These are phyloP conservation scores for Lepidium didymum DNA, from an alignment of 345 rosid genomes.

Conservation along the genomic window DNA sequence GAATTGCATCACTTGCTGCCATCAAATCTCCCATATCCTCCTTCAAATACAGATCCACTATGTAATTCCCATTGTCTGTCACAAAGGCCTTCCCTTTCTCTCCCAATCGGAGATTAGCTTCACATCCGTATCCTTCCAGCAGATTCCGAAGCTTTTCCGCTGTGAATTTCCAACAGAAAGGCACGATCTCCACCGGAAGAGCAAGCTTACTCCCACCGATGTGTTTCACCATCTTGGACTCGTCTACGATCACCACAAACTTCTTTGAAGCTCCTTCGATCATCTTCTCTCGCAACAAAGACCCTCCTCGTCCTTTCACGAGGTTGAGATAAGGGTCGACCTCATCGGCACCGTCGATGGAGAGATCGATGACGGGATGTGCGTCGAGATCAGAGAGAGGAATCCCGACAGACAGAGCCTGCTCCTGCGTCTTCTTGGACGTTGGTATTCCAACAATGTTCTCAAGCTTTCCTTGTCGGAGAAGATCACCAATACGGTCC, in stretches of 20 bases:
- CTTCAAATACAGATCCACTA: slow-evolving; percentile 67
- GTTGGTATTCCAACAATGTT: slow-evolving; percentile 84
- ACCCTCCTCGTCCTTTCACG: slow-evolving; percentile 93
- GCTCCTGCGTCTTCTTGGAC: slow-evolving; percentile 63
- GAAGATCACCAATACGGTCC: slow-evolving; percentile 77
- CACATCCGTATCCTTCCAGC: slow-evolving; percentile 57
- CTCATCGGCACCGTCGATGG: slow-evolving; percentile 98
- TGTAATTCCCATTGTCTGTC: slow-evolving; percentile 79
- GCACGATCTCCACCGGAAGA: slow-evolving; percentile 80
- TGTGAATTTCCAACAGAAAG: slow-evolving; percentile 77
- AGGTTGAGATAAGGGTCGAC: slow-evolving; percentile 73
- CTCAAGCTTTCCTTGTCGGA: slow-evolving; percentile 57
- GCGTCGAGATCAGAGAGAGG: slow-evolving; percentile 78
- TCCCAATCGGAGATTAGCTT: slow-evolving; percentile 34
- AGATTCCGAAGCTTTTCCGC: slow-evolving; percentile 41
- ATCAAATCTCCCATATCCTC: slow-evolving; percentile 74
- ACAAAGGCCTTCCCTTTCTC: slow-evolving; percentile 44
- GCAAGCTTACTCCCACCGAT: slow-evolving; percentile 75
- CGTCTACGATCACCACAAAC: slow-evolving; percentile 73
- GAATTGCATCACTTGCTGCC: slow-evolving; percentile 58
- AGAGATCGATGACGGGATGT: slow-evolving; percentile 64
- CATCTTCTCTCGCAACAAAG: slow-evolving; percentile 89
- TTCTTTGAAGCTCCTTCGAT: slow-evolving; percentile 72
- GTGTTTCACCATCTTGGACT: slow-evolving; percentile 50
- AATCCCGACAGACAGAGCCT: slow-evolving; percentile 73